Conservation (phyloP, 2,329 filamentous ascomycete species). For the Phoma sp. region DNA sequence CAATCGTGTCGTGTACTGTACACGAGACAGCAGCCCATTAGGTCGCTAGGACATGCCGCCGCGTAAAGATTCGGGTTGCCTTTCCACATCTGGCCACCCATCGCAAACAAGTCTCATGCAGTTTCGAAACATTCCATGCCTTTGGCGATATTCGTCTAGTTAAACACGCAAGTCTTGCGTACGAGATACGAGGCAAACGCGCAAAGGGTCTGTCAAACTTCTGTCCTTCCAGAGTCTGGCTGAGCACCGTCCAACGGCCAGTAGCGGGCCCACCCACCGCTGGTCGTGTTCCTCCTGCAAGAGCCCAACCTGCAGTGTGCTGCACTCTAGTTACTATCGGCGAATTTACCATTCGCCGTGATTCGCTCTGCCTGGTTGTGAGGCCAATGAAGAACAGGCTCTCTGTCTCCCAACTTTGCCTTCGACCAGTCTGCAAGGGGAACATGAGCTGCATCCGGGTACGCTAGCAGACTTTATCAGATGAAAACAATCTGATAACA, state of each 20-base stretch:
- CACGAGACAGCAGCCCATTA: constrained; percentile 1
- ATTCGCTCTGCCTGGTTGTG: not conserved
- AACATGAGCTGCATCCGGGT: not conserved
- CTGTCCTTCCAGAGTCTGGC: not conserved
- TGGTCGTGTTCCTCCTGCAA: not conserved
- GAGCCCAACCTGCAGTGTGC: not conserved
- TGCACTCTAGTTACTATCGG: too few species aligned
- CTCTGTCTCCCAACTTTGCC: not conserved
- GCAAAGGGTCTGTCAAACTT: constrained; percentile 3
- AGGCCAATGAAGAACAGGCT: not conserved
- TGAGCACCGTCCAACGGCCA: constrained; percentile 5
- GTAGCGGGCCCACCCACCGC: constrained; percentile 13
- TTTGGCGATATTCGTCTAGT: not conserved
- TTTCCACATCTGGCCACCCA: constrained; percentile 1
- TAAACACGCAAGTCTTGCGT: not conserved
- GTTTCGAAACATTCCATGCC: not conserved
- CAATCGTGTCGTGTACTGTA: not conserved
- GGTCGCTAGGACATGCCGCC: constrained; percentile 1
- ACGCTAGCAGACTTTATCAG: constrained; percentile 8
- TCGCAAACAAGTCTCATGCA: not conserved
- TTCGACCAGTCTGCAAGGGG: not conserved
- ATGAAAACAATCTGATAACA: constrained; percentile 15
- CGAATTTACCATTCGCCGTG: not conserved
- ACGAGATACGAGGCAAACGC: not conserved
- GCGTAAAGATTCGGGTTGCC: not conserved